Base-by-base conservation (phyloP, 2,329 filamentous ascomycete species). In the Eutypella sp. region DNA sequence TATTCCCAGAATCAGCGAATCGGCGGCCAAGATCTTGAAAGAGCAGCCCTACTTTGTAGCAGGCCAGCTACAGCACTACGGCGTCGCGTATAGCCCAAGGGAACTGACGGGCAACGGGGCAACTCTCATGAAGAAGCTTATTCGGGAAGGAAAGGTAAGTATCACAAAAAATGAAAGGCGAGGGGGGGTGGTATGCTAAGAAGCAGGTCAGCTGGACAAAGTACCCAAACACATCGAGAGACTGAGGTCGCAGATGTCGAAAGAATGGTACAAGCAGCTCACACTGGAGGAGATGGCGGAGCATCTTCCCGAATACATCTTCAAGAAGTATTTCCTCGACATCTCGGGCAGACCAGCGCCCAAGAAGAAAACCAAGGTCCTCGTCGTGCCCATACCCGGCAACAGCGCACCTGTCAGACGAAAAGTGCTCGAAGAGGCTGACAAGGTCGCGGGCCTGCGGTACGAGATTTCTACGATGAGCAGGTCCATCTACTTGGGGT, bases 261-360 rank as follows among this genome's bases (percentile, higher is more conserved):
- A 20, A 3, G 47, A 53, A 18, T 56, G 50, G 50, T 20, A 53
- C 4, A 20, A 44, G 10, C 45, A 49, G n/a, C 27, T 51, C 41
- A 51, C 47, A 1, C 40, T 40, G 1, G 37, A 49, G n/a, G 47
- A 56, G 18, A 16, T 51, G 16, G 43, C 22, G 0, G 7, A 24
- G 2, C 18, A 10, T 2, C 4, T 45, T 11, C 50, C 48, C 5
- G 42, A 53, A 22, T 43, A 15, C 24, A 18, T 46, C 18, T 40
- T 54, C 24, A 38, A 52, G 31, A 47, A 38, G 23, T 50, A 49
- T 25, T 56, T 56, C 47, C 23, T 55, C 41, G 48, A 43, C 5
- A n/a, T 29, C 15, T 42, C 19, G 2, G 52, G 50, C 15, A 33
- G 44, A 13, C 50, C 54, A 5, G 48, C 53, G 36, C 39, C 31